Conservation (phyloP, 2,329 filamentous ascomycete species). For the Colletotrichum zoysiae region DNA sequence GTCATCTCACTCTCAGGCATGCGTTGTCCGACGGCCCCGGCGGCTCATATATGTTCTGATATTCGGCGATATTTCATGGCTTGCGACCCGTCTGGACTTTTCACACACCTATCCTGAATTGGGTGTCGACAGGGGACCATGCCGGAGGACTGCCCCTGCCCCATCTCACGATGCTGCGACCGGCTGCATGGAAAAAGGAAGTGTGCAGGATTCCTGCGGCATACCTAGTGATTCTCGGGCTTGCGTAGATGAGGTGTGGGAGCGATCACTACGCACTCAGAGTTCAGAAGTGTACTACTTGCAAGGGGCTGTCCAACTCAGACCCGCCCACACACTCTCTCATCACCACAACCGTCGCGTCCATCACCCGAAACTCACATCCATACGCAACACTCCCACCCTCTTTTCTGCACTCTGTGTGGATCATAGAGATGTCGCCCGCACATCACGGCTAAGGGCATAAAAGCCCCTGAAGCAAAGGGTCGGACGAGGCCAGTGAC, state of each 20-base stretch:
- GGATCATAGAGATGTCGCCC: not conserved
- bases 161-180: conserved; percentile 31
- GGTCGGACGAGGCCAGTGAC: conserved; percentile 11
- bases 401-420: not conserved
- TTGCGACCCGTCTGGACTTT: conserved; percentile 21
- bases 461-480: not conserved
- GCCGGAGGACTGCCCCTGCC: conserved; percentile 24
- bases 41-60: conserved; percentile 2
- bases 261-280: conserved; percentile 27
- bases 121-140: conserved; percentile 24
- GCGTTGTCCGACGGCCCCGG: conserved; percentile 14
- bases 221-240: conserved; percentile 31
- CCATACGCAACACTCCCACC: conserved; percentile 24
- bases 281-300: conserved; percentile 16
- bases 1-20: conserved; percentile 4
- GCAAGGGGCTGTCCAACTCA: conserved; percentile 11
- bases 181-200: conserved; percentile 34
- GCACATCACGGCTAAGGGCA: conserved; percentile 1
- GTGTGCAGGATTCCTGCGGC: conserved; percentile 34
- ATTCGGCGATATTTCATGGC: conserved; percentile 12
- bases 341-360: conserved; percentile 19
- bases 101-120: conserved; percentile 12
- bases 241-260: conserved; percentile 38
- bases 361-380: conserved; percentile 37
- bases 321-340: conserved; percentile 27